These are phyloP conservation scores for Dothideomycetidae sp. DNA, from an alignment of 2,329 filamentous ascomycete genomes.

Conservation along the genomic window DNA sequence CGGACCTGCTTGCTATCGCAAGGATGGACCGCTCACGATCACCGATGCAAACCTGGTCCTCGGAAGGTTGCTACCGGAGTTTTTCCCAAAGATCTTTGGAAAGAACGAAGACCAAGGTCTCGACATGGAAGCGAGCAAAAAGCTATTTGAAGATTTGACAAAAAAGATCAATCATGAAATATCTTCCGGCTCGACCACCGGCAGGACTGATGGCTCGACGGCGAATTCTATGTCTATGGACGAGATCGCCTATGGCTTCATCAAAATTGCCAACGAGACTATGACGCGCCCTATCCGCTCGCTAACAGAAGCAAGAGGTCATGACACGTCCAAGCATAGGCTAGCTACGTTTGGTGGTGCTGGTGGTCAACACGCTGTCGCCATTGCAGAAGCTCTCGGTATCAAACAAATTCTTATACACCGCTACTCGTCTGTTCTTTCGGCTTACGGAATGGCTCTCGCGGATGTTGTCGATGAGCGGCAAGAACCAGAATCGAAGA, in stretches of 20 bases:
- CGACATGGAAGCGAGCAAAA: slow-evolving; percentile 60
- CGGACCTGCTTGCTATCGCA: slow-evolving; percentile 80
- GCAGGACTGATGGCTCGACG: slow-evolving; percentile 38
- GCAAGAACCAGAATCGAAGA: slow-evolving; percentile 57
- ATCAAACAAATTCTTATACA: slow-evolving; percentile 78
- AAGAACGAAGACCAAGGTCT: slow-evolving; percentile 72
- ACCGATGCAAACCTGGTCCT: slow-evolving; percentile 84
- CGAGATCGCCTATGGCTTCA: slow-evolving; percentile 77
- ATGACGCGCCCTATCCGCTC: slow-evolving; percentile 86
- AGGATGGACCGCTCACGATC: slow-evolving; percentile 79
- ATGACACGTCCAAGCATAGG: slow-evolving; percentile 80
- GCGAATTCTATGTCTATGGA: slow-evolving; percentile 55
- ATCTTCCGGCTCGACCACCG: slow-evolving; percentile 1
- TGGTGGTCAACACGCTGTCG: slow-evolving; percentile 83
- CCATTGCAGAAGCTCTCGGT: slow-evolving; percentile 70
- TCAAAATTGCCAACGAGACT: slow-evolving; percentile 79
- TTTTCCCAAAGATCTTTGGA: slow-evolving; percentile 92
- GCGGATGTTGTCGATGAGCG: slow-evolving; percentile 87
- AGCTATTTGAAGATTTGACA: slow-evolving; percentile 60
- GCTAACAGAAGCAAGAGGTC: slow-evolving; percentile 81
- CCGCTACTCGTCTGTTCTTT: slow-evolving; percentile 75
- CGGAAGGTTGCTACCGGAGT: slow-evolving; percentile 71
- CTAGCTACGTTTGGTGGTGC: slow-evolving; percentile 86
- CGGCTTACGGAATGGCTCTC: slow-evolving; percentile 83
- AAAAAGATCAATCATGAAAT: slow-evolving; percentile 66